These are phyloP conservation scores for Beauveria australis DNA, from an alignment of 2,329 filamentous ascomycete species.

Conservation along the genomic window DNA sequence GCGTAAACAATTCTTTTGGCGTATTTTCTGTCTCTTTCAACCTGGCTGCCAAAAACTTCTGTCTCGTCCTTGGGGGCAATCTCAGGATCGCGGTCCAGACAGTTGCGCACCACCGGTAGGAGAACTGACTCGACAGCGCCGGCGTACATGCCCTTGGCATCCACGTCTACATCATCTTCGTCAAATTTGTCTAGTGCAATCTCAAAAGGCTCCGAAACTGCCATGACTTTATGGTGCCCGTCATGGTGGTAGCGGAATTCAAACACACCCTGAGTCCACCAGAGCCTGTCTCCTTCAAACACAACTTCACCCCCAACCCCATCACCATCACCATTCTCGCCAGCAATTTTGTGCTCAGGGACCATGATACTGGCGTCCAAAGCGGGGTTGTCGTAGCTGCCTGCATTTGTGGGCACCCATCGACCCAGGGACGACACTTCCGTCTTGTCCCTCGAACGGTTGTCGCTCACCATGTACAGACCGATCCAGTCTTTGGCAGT, in stretches of 20 bases:
- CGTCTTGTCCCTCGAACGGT: conserved; percentile 75
- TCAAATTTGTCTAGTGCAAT: conserved; percentile 76
- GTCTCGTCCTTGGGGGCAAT: conserved; percentile 75
- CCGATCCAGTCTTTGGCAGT: conserved; percentile 92
- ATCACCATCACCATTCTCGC: conserved; percentile 46
- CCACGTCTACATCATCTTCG: conserved; percentile 58
- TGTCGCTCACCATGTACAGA: conserved; percentile 92
- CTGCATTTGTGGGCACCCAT: conserved; percentile 75
- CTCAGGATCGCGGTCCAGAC: conserved; percentile 83
- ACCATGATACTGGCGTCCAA: conserved; percentile 70
- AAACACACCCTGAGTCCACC: conserved; percentile 94
- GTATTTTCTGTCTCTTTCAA: conserved; percentile 83
- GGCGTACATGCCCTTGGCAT: conserved; percentile 54
- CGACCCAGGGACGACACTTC: conserved; percentile 78
- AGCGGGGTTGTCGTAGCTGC: conserved; percentile 65
- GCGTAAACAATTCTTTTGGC: conserved; percentile 87
- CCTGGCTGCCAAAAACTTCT: conserved; percentile 75
- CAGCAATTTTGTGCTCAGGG: conserved; percentile 52
- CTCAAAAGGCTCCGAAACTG: conserved; percentile 88
- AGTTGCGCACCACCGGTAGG: conserved; percentile 79
- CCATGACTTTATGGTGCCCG: conserved; percentile 87
- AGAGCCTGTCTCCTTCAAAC: conserved; percentile 88
- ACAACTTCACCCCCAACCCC: conserved; percentile 72
- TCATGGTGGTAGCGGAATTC: conserved; percentile 97
- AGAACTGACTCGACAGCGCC: conserved; percentile 67